Evolutionary conservation across 2,329 filamentous ascomycete species (phyloP), one percentile per base, ranked within the genome.

Genomic region (Aspergillus floridensis): DNA sequence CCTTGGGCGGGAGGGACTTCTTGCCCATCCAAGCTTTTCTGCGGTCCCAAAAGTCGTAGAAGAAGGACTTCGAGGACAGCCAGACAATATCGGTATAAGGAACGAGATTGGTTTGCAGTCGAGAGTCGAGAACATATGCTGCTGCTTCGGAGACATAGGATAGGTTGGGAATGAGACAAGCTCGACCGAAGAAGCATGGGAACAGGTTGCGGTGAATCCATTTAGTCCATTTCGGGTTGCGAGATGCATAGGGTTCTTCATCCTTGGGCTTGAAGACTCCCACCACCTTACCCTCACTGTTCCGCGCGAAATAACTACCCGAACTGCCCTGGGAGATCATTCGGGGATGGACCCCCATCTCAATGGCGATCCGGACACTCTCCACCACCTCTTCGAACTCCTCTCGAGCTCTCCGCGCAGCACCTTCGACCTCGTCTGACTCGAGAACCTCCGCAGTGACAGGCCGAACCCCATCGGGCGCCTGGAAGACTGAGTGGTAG

Each of bases 201-300:
- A 99, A 98, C 65, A 99, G 74, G 74, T 99, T 99, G 64, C 95
- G 85, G 76, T 99, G 95, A 79, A 99, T 93, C 95, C 95, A 99
- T 78, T 99, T 99, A 68, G 96, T 98, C 93, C 93, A 98, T 75
- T 99, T 99, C 5, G 95, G 95, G 72, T 99, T 99, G 67, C 92
- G 90, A 32, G 91, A 95, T 1, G 95, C 95, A 72, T 97, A 99
- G 0, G 95, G 95, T 76, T 99, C 96, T 78, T 99, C 95, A 68
- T 99, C 95, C 78, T 99, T 99, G 47, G 95, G 95, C 76, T 99
- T 99, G 80, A 99, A 99, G 4, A 99, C 95, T 38, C 93, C 95
- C 4, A 99, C 92, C 16, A 97, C 91, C 79, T 96, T 97, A 54
- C 95, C 95, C 58, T 93, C 89, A 1, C 86, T 86, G 69, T 96